Conservation (phyloP, 2,329 filamentous ascomycete species). For the Penicillium sp. region DNA sequence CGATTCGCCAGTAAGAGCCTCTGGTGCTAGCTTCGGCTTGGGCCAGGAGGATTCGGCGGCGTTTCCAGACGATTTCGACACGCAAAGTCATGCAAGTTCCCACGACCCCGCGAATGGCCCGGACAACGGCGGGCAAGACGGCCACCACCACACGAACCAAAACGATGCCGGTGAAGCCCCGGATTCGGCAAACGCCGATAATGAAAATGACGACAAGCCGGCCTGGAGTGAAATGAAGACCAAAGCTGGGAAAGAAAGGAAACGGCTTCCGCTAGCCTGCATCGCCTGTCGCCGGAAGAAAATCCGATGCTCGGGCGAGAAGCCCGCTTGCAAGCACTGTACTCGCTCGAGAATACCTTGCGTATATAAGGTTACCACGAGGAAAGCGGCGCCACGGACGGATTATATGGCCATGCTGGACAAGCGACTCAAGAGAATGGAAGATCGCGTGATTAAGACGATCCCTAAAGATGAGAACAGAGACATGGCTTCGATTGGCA, state of each 20-base stretch:
- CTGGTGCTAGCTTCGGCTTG: conserved; percentile 22
- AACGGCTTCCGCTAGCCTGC: conserved; percentile 86
- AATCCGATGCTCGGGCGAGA: conserved; percentile 95
- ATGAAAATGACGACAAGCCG: conserved; percentile 57
- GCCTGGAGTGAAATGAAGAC: conserved; percentile 84
- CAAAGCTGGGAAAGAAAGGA: conserved; percentile 92
- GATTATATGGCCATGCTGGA: conserved; percentile 99
- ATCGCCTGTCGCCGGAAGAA: conserved; percentile 97
- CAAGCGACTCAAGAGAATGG: conserved; percentile 93
- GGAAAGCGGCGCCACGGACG: conserved; percentile 89
- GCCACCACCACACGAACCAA: conserved; percentile 15
- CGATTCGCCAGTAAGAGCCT: conserved; percentile 30
- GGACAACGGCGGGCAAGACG: conserved; percentile 20
- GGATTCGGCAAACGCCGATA: conserved; percentile 40
- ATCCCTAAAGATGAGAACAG: conserved; percentile 83
- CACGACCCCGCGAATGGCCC: conserved; percentile 26
- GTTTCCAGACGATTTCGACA: conserved; percentile 34
- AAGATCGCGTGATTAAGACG: conserved; percentile 93
- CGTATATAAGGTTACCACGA: conserved; percentile 93
- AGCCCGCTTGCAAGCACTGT: conserved; percentile 96
- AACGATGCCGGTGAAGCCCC: conserved; percentile 22
- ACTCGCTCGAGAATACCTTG: conserved; percentile 88
- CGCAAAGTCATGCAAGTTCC: conserved; percentile 37
- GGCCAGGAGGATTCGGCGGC: conserved; percentile 27
- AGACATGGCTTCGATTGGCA: conserved; percentile 64